Evolutionary conservation across 768 basidiomycete genomes (phyloP), one percentile per base, ranked within the genome.

Genomic region (Strobilomyces confusus): DNA sequence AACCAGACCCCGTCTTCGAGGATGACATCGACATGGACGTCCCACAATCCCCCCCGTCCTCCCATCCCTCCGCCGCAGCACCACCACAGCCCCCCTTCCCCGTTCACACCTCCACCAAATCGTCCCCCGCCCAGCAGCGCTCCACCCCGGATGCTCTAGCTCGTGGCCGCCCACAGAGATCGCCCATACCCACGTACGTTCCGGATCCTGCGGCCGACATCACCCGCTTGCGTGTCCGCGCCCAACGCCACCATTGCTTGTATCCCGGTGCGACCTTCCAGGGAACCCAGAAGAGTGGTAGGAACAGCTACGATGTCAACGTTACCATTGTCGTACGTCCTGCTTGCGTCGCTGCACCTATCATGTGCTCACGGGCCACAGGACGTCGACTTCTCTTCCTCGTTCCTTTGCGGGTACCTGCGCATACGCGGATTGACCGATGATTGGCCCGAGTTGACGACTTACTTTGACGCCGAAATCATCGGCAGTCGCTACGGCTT

Each of bases 391-490:
- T 88, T 97, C 62, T 72, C 84, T 3, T 82, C 86, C 14, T 93
- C 94, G 0, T 87, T 84, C 56, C 77, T 98, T 15, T 92, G 87
- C 61, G 95, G 95, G 20, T 95, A 95, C 68, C 84, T 98, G 37
- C 85, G 89, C 54, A 98, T 98, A 67, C 86, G 87, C 17, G 92
- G 92, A 26, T 74, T 98, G 47, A 98, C 95, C 37, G 85, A 95
- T 60, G 89, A 95, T 63, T 94, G 92, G 82, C 95, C 95, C 15
- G 90, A 95, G 69, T 80, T 98, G 38, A 97, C 94, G 6, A 98
- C 95, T 3, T 97, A 93, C 65, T 98, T 98, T 70, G 92, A 94
- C 64, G 95, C 94, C 44, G 92, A 98, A 69, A 92, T 98, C 57
- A 95, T 98, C 58, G 94, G 94, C 17, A 83, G 79, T 55, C 83